A percentile compares a stretch with the other conserved stretches of the same genome.
phyloP scores from a whole-genome alignment of 805 yeast genomes.

The Ogataea glucozyma region DNA sequence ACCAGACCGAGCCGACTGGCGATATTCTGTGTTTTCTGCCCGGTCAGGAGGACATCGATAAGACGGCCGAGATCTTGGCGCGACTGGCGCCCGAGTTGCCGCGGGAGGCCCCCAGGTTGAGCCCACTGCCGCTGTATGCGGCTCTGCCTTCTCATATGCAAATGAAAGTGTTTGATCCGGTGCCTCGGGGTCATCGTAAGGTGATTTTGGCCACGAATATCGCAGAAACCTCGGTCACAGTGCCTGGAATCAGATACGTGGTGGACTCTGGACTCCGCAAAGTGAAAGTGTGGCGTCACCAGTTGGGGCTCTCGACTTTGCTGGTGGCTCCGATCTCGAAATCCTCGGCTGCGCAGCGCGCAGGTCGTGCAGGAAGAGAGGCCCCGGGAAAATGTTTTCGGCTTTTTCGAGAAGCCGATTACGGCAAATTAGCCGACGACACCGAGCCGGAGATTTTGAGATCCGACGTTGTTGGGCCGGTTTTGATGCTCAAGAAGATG shows the following conservation, averaged over 20 bases:
- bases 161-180: conserved; percentile 69
- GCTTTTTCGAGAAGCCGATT: conserved; percentile 75
- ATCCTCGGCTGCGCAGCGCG: conserved; percentile 92
- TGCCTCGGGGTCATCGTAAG: conserved; percentile 71
- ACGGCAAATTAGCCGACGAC: conserved; percentile 60
- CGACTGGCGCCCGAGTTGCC: conserved; percentile 67
- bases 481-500: conserved; percentile 77
- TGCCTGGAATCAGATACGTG: conserved; percentile 90
- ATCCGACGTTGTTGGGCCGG: conserved; percentile 81
- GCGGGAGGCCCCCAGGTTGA: conserved; percentile 69
- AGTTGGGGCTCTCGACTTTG: conserved; percentile 87
- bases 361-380: conserved; percentile 99
- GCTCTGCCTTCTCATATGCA: conserved; percentile 88
- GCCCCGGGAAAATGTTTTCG: conserved; percentile 86
- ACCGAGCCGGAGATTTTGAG: conserved; percentile 94
- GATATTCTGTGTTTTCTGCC: conserved; percentile 92
- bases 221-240: conserved; percentile 97
- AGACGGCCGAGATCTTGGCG: conserved; percentile 62
- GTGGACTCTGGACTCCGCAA: conserved; percentile 91
- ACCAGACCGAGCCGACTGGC: conserved; percentile 78
- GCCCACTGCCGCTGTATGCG: conserved; percentile 87
- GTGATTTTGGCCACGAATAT: conserved; percentile 91
- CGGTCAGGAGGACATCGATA: conserved; percentile 97
- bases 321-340: conserved; percentile 90
- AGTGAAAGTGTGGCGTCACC: conserved; percentile 93